phyloP scores from a whole-genome alignment of 164 flowering plant genomes.

The Piper longum region DNA sequence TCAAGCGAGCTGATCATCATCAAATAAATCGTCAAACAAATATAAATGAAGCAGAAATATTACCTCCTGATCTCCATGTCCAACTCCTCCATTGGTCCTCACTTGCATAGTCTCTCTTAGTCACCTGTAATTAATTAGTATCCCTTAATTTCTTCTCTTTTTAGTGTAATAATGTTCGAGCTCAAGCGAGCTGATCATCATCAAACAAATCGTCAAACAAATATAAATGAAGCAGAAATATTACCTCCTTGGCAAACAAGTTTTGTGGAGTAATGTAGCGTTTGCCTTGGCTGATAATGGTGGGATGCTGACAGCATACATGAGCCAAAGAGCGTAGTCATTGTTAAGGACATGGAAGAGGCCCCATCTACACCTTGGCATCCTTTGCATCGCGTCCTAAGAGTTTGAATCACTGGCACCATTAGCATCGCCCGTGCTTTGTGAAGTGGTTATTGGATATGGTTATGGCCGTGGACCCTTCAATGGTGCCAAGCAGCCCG shows the following conservation, averaged over 20 bases:
- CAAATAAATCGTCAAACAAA: too few relatives aligned
- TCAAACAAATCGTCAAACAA: too few relatives aligned
- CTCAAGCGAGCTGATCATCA: too few relatives aligned
- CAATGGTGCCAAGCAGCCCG: constrained; percentile 41
- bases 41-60: too few relatives aligned
- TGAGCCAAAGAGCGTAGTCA: constrained; percentile 68
- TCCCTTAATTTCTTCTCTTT: too few relatives aligned
- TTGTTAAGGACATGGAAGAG: constrained; percentile 66
- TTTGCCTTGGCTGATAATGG: constrained; percentile 75
- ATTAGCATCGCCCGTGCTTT: constrained; percentile 51
- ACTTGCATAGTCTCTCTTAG: too few relatives aligned
- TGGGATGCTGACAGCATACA: constrained; percentile 71
- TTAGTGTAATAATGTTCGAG: too few relatives aligned
- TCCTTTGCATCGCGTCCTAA: constrained; percentile 43
- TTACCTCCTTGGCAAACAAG: constrained; percentile 37
- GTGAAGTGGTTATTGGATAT: constrained; percentile 71
- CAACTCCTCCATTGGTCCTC: too few relatives aligned
- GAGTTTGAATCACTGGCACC: constrained; percentile 43
- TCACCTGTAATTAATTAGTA: too few relatives aligned
- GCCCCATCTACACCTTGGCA: constrained; percentile 71
- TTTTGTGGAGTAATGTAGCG: constrained; percentile 48
- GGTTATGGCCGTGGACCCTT: constrained; percentile 63
- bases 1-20: too few relatives aligned
- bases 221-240: too few relatives aligned
- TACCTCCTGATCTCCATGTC: too few relatives aligned